phyloP scores from a whole-genome alignment of 108 stramenopile genomes.

The Cyclotella choctawhatcheeana region DNA sequence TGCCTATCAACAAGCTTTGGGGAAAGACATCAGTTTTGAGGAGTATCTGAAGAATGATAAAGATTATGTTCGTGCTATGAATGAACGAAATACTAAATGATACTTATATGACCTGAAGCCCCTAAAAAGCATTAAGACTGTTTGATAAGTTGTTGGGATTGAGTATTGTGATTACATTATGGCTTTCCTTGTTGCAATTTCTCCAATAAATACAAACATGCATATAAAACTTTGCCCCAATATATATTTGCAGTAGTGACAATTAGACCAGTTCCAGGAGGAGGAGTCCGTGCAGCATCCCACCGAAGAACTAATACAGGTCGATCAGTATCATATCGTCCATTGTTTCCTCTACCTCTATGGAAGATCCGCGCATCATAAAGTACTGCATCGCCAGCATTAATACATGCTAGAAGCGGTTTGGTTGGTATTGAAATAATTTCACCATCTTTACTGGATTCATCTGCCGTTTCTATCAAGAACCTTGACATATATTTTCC shows the following conservation, averaged over 20 bases:
- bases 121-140: neutral
- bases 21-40: conserved; percentile 75
- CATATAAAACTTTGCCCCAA: conserved; percentile 27
- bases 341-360: conserved; percentile 36
- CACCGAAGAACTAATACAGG: conserved; percentile 45
- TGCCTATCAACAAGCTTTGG: conserved; percentile 65
- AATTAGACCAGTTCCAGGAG: conserved; percentile 41
- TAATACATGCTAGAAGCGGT: conserved; percentile 32
- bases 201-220: conserved; percentile 16
- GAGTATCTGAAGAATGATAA: conserved; percentile 74
- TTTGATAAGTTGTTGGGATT: neutral
- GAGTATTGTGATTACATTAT: neutral
- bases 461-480: neutral
- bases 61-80: conserved; percentile 64
- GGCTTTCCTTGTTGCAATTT: neutral
- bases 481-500: neutral
- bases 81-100: conserved; percentile 32
- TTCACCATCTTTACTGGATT: neutral
- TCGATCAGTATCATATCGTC: conserved; percentile 1
- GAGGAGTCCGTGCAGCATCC: conserved; percentile 38
- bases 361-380: conserved; percentile 47
- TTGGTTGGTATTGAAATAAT: neutral
- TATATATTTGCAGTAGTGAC: conserved; percentile 30
- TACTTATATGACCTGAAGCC: neutral
- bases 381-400: conserved; percentile 37